Evolutionary conservation across 164 flowering plant genomes (phyloP).

Genomic region (Liriodendron chinense): DNA sequence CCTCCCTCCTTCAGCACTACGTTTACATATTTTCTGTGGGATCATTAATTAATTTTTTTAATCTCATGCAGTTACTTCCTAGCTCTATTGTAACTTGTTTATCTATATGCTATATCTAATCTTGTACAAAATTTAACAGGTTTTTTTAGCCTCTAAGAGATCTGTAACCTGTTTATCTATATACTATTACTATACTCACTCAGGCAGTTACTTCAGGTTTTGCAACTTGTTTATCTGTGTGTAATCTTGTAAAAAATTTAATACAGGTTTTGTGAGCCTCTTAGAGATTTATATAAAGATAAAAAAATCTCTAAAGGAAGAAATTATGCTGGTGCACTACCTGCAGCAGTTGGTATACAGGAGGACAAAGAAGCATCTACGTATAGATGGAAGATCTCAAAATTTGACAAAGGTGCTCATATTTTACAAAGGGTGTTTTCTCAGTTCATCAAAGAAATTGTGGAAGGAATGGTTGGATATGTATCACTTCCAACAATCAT

Average conservation of each 20-base stretch:
- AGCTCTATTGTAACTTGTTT: not conserved
- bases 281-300: conserved; percentile 44
- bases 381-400: conserved; percentile 54
- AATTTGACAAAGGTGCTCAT: conserved; percentile 41
- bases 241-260: conserved; percentile 7
- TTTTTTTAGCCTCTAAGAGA: conserved; percentile 81
- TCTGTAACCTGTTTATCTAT: not conserved
- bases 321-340: conserved; percentile 18
- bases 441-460: conserved; percentile 79
- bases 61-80: no score
- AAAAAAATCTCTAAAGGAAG: conserved; percentile 22
- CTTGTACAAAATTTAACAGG: conserved; percentile 36
- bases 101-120: not conserved
- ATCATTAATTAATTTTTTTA: no score
- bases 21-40: not conserved
- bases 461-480: conserved; percentile 97
- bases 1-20: no score
- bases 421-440: conserved; percentile 64
- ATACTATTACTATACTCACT: no score
- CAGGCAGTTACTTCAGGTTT: not conserved
- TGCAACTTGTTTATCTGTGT: not conserved
- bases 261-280: conserved; percentile 84
- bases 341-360: conserved; percentile 16
- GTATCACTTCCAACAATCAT: conserved; percentile 84
- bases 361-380: conserved; percentile 28